Evolutionary conservation across 2,329 filamentous ascomycete genomes (phyloP).

Genomic region (Aaosphaeria arxii): DNA sequence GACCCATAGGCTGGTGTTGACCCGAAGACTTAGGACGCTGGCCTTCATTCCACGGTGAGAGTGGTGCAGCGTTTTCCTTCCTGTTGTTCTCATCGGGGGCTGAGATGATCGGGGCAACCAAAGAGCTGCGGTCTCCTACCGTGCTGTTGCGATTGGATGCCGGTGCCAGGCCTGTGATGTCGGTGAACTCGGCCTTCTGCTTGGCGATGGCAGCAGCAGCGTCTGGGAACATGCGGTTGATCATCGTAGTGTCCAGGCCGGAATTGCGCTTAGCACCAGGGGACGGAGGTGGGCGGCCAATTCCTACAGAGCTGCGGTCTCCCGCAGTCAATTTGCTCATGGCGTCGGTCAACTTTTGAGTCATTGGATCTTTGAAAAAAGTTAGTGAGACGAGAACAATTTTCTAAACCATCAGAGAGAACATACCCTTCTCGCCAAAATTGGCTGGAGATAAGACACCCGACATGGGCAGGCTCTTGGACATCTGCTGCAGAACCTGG

Average conservation of each 20-base stretch:
- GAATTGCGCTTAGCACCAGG: constrained; percentile 83
- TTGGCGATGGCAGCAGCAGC: constrained; percentile 97
- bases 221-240: constrained; percentile 99
- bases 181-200: constrained; percentile 95
- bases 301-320: constrained; percentile 77
- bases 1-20: constrained; percentile 77
- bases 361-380: constrained; percentile 77
- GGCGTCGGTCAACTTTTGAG: constrained; percentile 88
- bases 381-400: neutral
- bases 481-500: constrained; percentile 98
- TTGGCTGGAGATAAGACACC: constrained; percentile 90
- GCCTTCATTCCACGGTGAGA: constrained; percentile 77
- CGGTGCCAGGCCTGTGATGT: constrained; percentile 86
- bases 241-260: constrained; percentile 86
- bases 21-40: constrained; percentile 74
- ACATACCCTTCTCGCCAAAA: constrained; percentile 84
- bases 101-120: constrained; percentile 72
- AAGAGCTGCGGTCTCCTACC: constrained; percentile 71
- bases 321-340: constrained; percentile 94
- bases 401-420: neutral
- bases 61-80: constrained; percentile 61
- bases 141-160: constrained; percentile 91
- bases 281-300: constrained; percentile 69
- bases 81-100: constrained; percentile 63
- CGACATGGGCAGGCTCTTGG: constrained; percentile 96